Base-by-base conservation (phyloP, 2,329 filamentous ascomycete species). In the Diaporthe amygdali region DNA sequence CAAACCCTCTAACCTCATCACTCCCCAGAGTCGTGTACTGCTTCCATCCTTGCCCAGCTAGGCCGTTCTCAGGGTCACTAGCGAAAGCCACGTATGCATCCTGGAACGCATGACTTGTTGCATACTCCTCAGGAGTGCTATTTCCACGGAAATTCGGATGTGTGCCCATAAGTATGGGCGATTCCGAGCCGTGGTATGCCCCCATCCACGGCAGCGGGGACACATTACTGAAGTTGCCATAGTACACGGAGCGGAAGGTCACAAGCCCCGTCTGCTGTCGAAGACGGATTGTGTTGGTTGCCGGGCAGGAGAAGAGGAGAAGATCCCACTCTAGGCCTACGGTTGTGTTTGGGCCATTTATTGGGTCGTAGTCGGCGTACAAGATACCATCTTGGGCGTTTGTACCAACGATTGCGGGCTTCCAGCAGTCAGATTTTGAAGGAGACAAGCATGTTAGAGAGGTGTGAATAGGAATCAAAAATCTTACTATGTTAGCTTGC, bases 121-220 rank as follows among this genome's bases (percentile, higher is more conserved):
- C 69, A 17, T 55, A 68, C 47, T 68, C 69, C 27, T 44, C 44
- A 5, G 44, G 34, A 17, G 64, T 68, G 54, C 63, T 68, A 15
- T 44, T 20, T 2, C 54, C 69, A 10, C 64, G 52, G 15, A 68
- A 71, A 44, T 61, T n/a, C 37, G 79, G 72, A 51, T 77, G 74
- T 6, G 77, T 79, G 12, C 77, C 76, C 54, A 78, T 78, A 15
- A 79, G 63, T 59, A 78, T 70, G 12, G 77, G 77, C 22, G 78
- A 73, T 64, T 78, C 77, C 39, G 76, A 71, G 22, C 56, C 63
- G 61, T 77, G 75, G 46, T 76, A 77, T 6, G 75, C 70, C 12
- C 75, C 73, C 70, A 75, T 72, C 74, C 74, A 77, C 2, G 69
- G 66, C 47, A 44, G 64, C 10, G 76, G 75, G 4, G 71, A 74